These are phyloP conservation scores for Aspergillus indologenus DNA, from an alignment of 495 filamentous ascomycete genomes.

Conservation along the genomic window DNA sequence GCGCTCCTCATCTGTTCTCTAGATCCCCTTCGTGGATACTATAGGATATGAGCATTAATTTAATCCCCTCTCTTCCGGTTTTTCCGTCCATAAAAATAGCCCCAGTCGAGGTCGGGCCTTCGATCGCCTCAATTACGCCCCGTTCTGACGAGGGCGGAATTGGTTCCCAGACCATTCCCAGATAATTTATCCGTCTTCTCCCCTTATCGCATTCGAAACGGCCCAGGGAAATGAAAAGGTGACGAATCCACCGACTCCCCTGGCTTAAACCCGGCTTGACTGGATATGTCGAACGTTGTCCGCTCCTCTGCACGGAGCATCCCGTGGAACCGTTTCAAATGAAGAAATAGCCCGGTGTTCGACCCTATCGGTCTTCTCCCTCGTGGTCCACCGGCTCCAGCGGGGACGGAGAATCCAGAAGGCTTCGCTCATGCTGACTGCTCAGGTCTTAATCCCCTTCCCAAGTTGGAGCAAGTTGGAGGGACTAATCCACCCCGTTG, in stretches of 20 bases:
- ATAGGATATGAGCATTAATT: neutral
- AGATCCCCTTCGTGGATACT: neutral
- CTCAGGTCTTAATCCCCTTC: neutral
- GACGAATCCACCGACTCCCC: conserved; percentile 3
- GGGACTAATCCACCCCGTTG: neutral
- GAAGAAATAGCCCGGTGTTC: neutral
- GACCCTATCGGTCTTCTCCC: conserved; percentile 3
- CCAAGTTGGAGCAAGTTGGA: no score
- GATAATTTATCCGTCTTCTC: neutral
- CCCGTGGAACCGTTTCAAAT: conserved; percentile 4
- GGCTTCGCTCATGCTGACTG: conserved; percentile 1
- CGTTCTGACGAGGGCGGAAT: neutral
- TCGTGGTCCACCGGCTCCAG: conserved; percentile 4
- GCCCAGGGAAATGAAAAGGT: conserved; percentile 3
- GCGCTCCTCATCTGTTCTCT: neutral
- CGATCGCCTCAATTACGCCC: neutral
- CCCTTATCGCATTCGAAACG: conserved; percentile 7
- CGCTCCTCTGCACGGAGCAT: conserved; percentile 4
- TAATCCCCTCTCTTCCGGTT: neutral
- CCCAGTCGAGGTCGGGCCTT: neutral
- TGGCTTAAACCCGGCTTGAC: neutral
- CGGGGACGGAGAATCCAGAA: neutral
- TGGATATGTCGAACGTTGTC: neutral
- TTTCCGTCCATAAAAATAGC: neutral
- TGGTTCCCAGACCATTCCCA: no score